A percentile compares a stretch with the other conserved stretches of the same genome.
These are phyloP conservation scores for Mimosa pudica DNA, from an alignment of 306 rosid genomes.

Conservation along the genomic window DNA sequence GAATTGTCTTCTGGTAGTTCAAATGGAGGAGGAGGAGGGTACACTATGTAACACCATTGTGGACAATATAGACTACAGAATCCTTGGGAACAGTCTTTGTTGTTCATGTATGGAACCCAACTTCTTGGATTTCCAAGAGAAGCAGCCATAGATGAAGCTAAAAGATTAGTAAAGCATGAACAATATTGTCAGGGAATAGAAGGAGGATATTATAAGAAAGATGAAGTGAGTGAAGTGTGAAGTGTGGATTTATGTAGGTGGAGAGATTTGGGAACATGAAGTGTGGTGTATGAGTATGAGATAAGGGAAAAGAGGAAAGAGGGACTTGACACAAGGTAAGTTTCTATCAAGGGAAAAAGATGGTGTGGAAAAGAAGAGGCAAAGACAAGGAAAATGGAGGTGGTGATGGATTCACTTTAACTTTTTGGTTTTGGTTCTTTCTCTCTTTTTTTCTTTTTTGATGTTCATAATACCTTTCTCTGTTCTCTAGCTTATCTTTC, in stretches of 20 bases:
- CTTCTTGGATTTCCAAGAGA: constrained; percentile 59
- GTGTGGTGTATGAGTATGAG: not conserved
- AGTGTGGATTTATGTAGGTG: not conserved
- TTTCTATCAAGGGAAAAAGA: constrained; percentile 43
- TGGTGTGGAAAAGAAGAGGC: constrained; percentile 48
- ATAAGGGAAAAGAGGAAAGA: constrained; percentile 1
- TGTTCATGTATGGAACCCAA: constrained; percentile 71
- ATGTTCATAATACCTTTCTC: constrained; percentile 33
- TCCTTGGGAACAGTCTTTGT: constrained; percentile 80
- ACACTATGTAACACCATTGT: constrained; percentile 71
- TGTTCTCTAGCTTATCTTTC: constrained; percentile 33
- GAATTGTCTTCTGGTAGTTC: constrained; percentile 62
- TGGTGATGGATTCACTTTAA: constrained; percentile 33
- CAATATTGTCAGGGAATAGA: not conserved
- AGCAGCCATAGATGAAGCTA: constrained; percentile 59
- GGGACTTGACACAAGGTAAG: constrained; percentile 33
- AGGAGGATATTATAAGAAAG: not conserved
- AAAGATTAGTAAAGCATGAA: not conserved
- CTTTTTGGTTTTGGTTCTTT: constrained; percentile 18
- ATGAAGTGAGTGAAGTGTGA: not conserved
- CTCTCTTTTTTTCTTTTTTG: constrained; percentile 28
- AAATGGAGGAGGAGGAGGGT: constrained; percentile 72
- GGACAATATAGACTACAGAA: constrained; percentile 76
- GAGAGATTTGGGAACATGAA: not conserved
- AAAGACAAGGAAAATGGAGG: constrained; percentile 35